Evolutionary conservation across 305 asterid species (phyloP).

Genomic region (Rubia occidens): DNA sequence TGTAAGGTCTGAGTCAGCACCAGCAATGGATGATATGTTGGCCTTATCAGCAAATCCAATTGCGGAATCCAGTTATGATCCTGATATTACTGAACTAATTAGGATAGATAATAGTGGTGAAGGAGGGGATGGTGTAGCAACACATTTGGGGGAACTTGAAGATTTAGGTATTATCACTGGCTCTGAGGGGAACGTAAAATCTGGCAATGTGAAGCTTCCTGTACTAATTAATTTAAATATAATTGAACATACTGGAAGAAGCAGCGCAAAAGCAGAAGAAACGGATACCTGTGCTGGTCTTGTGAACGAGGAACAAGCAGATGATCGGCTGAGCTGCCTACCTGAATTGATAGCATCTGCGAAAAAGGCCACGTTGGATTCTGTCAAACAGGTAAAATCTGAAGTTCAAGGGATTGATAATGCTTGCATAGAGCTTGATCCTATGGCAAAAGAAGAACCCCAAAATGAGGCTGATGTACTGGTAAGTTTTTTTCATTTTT

Average conservation of each 20-base stretch:
- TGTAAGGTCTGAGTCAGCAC: slow-evolving; percentile 27
- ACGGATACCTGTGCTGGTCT: slow-evolving; percentile 16
- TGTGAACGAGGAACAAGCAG: slow-evolving; percentile 23
- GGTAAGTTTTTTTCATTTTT: slow-evolving; percentile 32
- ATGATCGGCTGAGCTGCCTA: slow-evolving; percentile 42
- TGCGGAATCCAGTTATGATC: slow-evolving; percentile 21
- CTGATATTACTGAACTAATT: slow-evolving; percentile 24
- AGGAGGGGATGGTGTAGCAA: slow-evolving; percentile 29
- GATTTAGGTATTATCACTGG: slow-evolving; percentile 21
- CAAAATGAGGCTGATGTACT: slow-evolving; percentile 44
- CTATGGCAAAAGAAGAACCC: slow-evolving; percentile 30
- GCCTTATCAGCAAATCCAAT: slow-evolving; percentile 26
- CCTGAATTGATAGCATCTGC: slow-evolving; percentile 59
- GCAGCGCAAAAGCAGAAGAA: slow-evolving; percentile 25
- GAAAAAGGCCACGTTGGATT: slow-evolving; percentile 47
- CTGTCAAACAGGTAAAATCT: slow-evolving; percentile 49
- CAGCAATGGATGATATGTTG: slow-evolving; percentile 27
- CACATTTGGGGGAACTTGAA: slow-evolving; percentile 24
- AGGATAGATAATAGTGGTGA: slow-evolving; percentile 16
- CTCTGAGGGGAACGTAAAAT: slow-evolving; percentile 19
- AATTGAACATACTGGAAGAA: slow-evolving; percentile 22
- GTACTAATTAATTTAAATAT: slow-evolving; percentile 18
- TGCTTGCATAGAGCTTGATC: slow-evolving; percentile 25
- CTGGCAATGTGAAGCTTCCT: slow-evolving; percentile 25
- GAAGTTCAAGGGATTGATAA: slow-evolving; percentile 36